phyloP scores from a whole-genome alignment of 2,329 filamentous ascomycete genomes.

The Trichoderma afroharzianum region DNA sequence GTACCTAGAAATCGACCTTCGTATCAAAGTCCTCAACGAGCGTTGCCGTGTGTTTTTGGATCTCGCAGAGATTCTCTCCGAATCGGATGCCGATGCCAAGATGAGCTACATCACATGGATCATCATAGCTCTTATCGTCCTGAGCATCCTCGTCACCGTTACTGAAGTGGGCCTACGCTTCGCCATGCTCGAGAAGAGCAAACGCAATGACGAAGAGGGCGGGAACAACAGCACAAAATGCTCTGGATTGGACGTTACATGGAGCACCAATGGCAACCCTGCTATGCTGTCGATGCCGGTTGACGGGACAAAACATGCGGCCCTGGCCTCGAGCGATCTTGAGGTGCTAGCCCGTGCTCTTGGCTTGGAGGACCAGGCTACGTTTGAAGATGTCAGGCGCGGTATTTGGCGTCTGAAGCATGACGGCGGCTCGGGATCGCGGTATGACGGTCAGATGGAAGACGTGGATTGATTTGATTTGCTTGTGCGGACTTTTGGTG shows the following conservation, averaged over 20 bases:
- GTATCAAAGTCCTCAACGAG: conserved; percentile 95
- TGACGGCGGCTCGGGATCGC: conserved; percentile 2
- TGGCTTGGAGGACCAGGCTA: conserved; percentile 34
- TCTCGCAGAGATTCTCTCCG: conserved; percentile 88
- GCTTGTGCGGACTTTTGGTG: neutral
- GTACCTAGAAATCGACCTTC: conserved; percentile 94
- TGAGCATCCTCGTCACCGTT: conserved; percentile 88
- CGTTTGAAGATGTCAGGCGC: conserved; percentile 34
- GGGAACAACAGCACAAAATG: conserved; percentile 18
- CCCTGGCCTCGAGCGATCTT: conserved; percentile 29
- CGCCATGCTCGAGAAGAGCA: conserved; percentile 55
- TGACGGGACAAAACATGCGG: neutral
- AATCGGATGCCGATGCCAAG: conserved; percentile 88
- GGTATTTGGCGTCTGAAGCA: conserved; percentile 32
- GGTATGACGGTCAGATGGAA: neutral
- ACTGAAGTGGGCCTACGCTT: conserved; percentile 87
- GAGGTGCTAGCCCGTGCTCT: conserved; percentile 35
- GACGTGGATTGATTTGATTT: neutral
- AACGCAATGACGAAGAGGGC: conserved; percentile 21
- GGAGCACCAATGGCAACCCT: conserved; percentile 18
- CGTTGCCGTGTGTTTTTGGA: conserved; percentile 95
- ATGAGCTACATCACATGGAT: conserved; percentile 98
- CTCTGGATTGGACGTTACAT: conserved; percentile 17
- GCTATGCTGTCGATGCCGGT: conserved; percentile 15
- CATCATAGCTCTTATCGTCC: conserved; percentile 86